Percentiles rank a stretch among this genome's conserved stretches.
Evolutionary conservation across 1,284 basidiomycete species (phyloP).

Genomic region (Cryptococcus floricola): DNA sequence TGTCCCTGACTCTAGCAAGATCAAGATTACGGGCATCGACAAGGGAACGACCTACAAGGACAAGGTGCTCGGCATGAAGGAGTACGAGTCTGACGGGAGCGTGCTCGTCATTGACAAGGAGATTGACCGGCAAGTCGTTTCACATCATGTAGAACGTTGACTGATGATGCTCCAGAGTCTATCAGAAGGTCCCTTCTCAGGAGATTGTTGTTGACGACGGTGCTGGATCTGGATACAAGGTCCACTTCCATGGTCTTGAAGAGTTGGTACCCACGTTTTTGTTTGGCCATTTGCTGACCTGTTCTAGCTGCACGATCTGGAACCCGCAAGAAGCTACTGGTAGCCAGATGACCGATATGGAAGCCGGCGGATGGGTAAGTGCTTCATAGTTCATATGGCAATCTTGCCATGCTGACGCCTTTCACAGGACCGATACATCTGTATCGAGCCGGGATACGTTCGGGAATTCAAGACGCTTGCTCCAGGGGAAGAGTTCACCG

Average conservation of each 20-base stretch:
- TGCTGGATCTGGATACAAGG: slow-evolving; percentile 49
- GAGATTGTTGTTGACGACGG: slow-evolving; percentile 39
- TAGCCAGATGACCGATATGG: slow-evolving; percentile 75
- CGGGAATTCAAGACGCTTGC: slow-evolving; percentile 51
- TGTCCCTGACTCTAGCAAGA: slow-evolving; percentile 56
- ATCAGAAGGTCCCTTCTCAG: slow-evolving; percentile 36
- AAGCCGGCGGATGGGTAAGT: slow-evolving; percentile 73
- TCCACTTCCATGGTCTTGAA: slow-evolving; percentile 59
- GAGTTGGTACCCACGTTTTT: slow-evolving; percentile 51
- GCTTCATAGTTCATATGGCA: neutral
- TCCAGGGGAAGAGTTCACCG: slow-evolving; percentile 66
- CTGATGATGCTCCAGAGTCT: slow-evolving; percentile 32
- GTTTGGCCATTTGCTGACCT: neutral
- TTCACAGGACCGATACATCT: slow-evolving; percentile 69
- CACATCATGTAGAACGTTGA: neutral
- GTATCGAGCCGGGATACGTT: slow-evolving; percentile 81
- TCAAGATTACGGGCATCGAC: slow-evolving; percentile 38
- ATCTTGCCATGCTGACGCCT: neutral
- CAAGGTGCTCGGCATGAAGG: slow-evolving; percentile 54
- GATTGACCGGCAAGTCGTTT: slow-evolving; percentile 33
- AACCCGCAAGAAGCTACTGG: slow-evolving; percentile 71
- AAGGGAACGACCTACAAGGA: slow-evolving; percentile 65
- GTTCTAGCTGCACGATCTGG: slow-evolving; percentile 57
- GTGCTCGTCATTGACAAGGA: slow-evolving; percentile 31
- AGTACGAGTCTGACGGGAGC: slow-evolving; percentile 31